Evolutionary conservation across 345 rosid genomes (phyloP), one percentile per base, ranked within the genome.

Genomic region (Durio zibethinus): DNA sequence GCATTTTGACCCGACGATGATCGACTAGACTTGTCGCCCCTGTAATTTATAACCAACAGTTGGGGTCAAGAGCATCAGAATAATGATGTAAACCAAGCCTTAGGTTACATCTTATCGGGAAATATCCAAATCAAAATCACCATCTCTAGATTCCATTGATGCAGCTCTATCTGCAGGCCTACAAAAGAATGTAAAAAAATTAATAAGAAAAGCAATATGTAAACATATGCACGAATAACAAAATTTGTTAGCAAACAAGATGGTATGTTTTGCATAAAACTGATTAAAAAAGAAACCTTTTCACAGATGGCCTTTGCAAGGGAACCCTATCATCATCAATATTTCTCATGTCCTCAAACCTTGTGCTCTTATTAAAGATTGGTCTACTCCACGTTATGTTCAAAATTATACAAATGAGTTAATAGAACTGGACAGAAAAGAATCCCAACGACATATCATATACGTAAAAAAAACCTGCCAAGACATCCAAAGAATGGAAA

Each of bases 311-410:
- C 82, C 97, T 89, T 80, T 97, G 83, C 59, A 77, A 88, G 54
- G 94, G 91, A 74, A 79, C 86, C 76, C 97, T 89, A 56, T 92
- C 98, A 77, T 92, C 98, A 47, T 92, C 99, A 47, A 71, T 60
- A 79, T 76, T 85, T 83, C 96, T 90, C 98, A 93, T 91, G 83
- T 96, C 98, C 76, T 96, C 98, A 84, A 93, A 96, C 87, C 99
- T 91, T 65, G 99, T 96, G 77, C 98, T 93, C 94, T 96, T 96
- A 76, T 92, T 96, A 80, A 96, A 96, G 82, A 96, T 92, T 12
- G 99, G 98, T 29, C 98, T 97, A 87, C 97, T 92, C 99, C 93
- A 88, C 84, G 90, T 69, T 57, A 76, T 56, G 59, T 6, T 57
- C 64, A 57, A 78, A 66, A 61, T 50, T 63, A 47, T 33, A 79